Base-by-base conservation (phyloP, 1,139 yeast species). In the Candida tropicalis region DNA sequence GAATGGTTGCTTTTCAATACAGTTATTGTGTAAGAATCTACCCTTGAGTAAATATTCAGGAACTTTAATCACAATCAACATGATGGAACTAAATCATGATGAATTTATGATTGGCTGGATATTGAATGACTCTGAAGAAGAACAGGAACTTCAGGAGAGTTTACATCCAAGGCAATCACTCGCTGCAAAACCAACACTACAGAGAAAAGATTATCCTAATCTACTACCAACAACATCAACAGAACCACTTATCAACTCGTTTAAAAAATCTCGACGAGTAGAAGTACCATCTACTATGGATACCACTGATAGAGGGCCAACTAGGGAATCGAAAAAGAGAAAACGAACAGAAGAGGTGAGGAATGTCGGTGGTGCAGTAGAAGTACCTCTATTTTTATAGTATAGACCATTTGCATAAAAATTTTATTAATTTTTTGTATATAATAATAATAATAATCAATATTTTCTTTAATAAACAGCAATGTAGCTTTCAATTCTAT, bases 401-500 rank as follows among this genome's bases (percentile, higher is more conserved):
- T 11, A 31, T n/a, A n/a, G n/a, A n/a, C n/a, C n/a, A n/a, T n/a
- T n/a, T n/a, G n/a, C n/a, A n/a, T n/a, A n/a, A n/a, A n/a, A n/a
- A n/a, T n/a, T n/a, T n/a, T n/a, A n/a, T n/a, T n/a, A n/a, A n/a
- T n/a, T n/a, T n/a, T n/a, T n/a, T n/a, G n/a, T n/a, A n/a, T n/a
- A n/a, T n/a, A n/a, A 23, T 37, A 13, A 27, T 12, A 12, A 12
- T 37, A 10, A 12, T 7, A n/a, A 11, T 9, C 25, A 11, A 12
- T 20, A 28, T 28, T 37, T 31, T 28, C 31, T 16, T 34, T 49
- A 84, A 55, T 79, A 85, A 36, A 85, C 93, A 39, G 90, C 73
- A 45, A 86, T 86, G 61, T 86, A 87, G 61, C 84, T 84, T 55
- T 83, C 84, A 47, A 87, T 84, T 67, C 90, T 81, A 59, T 83